Evolutionary conservation across 352 stramenopile genomes (phyloP).

Genomic region (Globisporangium echinulatum): DNA sequence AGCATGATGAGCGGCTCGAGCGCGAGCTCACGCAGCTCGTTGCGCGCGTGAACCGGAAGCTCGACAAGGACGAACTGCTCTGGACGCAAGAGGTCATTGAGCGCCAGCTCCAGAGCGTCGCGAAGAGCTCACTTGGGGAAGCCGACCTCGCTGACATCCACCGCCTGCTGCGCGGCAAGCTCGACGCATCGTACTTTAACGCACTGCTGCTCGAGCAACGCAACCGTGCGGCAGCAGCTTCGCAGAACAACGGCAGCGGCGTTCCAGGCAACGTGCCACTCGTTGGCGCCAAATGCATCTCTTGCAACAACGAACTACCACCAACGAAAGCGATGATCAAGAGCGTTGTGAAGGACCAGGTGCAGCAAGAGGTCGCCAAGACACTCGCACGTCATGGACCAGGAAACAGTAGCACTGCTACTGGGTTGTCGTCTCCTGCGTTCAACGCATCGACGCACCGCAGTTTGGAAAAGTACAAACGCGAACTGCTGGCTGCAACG

Average conservation of each 20-base stretch:
- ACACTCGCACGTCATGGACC: constrained; percentile 14
- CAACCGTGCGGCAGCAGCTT: too few relatives aligned
- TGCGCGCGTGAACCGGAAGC: neutral
- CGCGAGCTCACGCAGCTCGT: constrained; percentile 56
- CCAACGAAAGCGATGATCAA: constrained; percentile 61
- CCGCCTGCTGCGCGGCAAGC: too few relatives aligned
- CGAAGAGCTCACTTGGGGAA: too few relatives aligned
- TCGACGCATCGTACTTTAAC: too few relatives aligned
- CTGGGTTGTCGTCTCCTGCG: constrained; percentile 8
- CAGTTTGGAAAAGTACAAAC: constrained; percentile 66
- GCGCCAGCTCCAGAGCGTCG: too few relatives aligned
- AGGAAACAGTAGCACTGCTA: neutral
- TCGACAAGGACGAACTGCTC: too few relatives aligned
- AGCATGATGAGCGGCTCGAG: constrained; percentile 48
- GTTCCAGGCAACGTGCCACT: too few relatives aligned
- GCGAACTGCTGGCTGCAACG: constrained; percentile 39
- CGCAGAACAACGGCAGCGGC: too few relatives aligned
- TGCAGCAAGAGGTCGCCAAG: constrained; percentile 57
- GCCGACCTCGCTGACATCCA: too few relatives aligned
- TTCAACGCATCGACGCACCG: constrained; percentile 61
- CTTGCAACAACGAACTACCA: constrained; percentile 52
- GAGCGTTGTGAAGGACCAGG: constrained; percentile 47
- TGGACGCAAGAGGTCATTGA: too few relatives aligned
- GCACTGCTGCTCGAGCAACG: too few relatives aligned
- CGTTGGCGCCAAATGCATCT: constrained; percentile 48